Evolutionary conservation across 75 land plant species (phyloP).

Genomic region (Azolla pinnata): DNA sequence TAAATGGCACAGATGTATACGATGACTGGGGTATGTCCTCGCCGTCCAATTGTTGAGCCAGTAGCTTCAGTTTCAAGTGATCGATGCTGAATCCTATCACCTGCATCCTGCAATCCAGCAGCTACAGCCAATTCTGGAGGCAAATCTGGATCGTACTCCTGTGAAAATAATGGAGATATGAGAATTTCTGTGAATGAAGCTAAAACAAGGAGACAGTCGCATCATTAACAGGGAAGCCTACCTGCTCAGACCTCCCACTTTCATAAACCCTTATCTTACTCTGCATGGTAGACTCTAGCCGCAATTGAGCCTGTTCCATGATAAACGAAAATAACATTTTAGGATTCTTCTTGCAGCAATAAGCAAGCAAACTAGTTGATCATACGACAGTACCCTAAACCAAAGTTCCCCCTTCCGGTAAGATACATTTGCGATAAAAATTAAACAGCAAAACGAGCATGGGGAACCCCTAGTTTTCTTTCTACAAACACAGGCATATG

Average conservation of each 20-base stretch:
- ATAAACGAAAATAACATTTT: too few species aligned
- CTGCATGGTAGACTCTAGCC: slow-evolving; percentile 94
- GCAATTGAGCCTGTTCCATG: slow-evolving; percentile 63
- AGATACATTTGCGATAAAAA: too few species aligned
- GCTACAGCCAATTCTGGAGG: slow-evolving; percentile 95
- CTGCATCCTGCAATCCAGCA: slow-evolving; percentile 49
- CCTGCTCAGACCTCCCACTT: slow-evolving; percentile 92
- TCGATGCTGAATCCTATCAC: slow-evolving; percentile 31
- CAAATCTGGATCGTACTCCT: slow-evolving; percentile 97
- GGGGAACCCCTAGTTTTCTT: too few species aligned
- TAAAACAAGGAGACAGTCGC: neutral
- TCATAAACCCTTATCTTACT: slow-evolving; percentile 93
- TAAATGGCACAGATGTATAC: neutral
- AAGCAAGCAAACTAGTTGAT: too few species aligned
- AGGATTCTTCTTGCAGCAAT: too few species aligned
- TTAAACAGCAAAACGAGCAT: too few species aligned
- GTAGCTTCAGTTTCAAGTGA: slow-evolving; percentile 38
- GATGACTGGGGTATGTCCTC: slow-evolving; percentile 15
- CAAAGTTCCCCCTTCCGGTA: too few species aligned
- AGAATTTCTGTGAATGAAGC: too few species aligned
- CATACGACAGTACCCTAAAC: too few species aligned
- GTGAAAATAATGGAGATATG: slow-evolving; percentile 18
- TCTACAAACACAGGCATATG: too few species aligned
- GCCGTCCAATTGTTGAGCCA: slow-evolving; percentile 23
- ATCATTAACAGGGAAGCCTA: slow-evolving; percentile 9